Conservation (phyloP, 2,329 filamentous ascomycete species). For the Scytalidium sp. region DNA sequence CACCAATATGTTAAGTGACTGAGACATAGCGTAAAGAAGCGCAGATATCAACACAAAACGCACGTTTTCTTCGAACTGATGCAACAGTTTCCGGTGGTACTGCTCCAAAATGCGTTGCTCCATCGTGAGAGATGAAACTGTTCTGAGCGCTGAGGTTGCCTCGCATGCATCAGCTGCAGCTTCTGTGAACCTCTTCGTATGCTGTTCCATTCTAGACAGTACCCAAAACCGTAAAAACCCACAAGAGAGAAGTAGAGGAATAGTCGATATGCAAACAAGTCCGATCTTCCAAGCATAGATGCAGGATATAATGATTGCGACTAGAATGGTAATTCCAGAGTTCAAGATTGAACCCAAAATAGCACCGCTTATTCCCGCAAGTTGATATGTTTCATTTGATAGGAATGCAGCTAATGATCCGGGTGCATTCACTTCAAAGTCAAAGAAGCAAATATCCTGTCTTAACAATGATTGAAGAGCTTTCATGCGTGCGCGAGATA, state of each 20-base stretch:
- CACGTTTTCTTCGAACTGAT: slow-evolving; percentile 12
- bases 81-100: slow-evolving; percentile 31
- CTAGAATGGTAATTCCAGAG: slow-evolving; percentile 64
- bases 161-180: slow-evolving; percentile 45
- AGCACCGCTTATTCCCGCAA: slow-evolving; percentile 67
- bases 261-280: slow-evolving; percentile 9
- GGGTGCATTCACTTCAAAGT: slow-evolving; percentile 60
- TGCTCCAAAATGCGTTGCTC: slow-evolving; percentile 31
- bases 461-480: slow-evolving; percentile 53
- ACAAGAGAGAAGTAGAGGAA: slow-evolving; percentile 31
- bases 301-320: slow-evolving; percentile 65
- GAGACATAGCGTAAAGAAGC: slow-evolving; percentile 22
- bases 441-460: slow-evolving; percentile 55
- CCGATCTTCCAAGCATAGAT: slow-evolving; percentile 57
- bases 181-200: slow-evolving; percentile 32
- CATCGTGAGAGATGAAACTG: slow-evolving; percentile 39
- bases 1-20: slow-evolving; percentile 26
- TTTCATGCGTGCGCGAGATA: slow-evolving; percentile 50
- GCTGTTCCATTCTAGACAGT: slow-evolving; percentile 37
- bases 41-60: slow-evolving; percentile 18
- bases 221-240: slow-evolving; percentile 41
- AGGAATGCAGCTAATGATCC: slow-evolving; percentile 63
- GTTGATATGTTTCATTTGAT: slow-evolving; percentile 63
- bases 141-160: slow-evolving; percentile 41
- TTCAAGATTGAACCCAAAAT: slow-evolving; percentile 68